Base-by-base conservation (phyloP, 768 basidiomycete genomes). In the Trametes gibbosa region DNA sequence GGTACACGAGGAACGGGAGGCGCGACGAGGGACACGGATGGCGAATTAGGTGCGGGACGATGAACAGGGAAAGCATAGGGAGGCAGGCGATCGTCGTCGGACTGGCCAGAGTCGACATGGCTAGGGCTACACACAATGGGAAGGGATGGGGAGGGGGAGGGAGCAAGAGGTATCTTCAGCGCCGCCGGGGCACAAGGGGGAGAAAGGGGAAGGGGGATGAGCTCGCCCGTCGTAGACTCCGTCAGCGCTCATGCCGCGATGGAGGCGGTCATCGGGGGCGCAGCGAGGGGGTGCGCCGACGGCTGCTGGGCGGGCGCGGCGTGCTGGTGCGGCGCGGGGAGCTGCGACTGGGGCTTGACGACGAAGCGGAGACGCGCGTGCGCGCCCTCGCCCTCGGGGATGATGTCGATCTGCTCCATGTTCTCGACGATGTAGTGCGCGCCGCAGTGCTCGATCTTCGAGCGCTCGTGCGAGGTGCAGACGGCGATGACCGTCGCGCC, bases 401-500 rank as follows among this genome's bases (percentile, higher is more conserved):
- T 71, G 56, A 81, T 81, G 5, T 23, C 59, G 25, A 84, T 74
- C 52, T 70, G 71, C 62, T 82, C 79, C 82, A 84, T 79, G 68
- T 81, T 78, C 29, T 82, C 79, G 35, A 84, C 76, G 50, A 84
- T 66, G 61, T 73, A 83, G 65, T 84, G 83, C 4, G 83, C 83
- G 41, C 83, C 83, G 47, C 80, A 81, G 56, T 77, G 74, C 64
- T 81, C 77, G 46, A 84, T 81, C 66, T 83, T 76, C 27, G 72
- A 65, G 53, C 85, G 74, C 63, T 82, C 78, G 66, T 91, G 89
- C 53, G 81, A 83, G 9, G 90, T 92, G 75, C 87, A 89, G 10
- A 90, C 79, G 5, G 89, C 90, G 40, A 92, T 77, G 23, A 89
- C 88, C 12, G 79, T 85, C 13, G 86, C 84, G 32, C 90, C 90